Base-by-base conservation (phyloP, 352 stramenopile genomes). In the Globisporangium barbulae region DNA sequence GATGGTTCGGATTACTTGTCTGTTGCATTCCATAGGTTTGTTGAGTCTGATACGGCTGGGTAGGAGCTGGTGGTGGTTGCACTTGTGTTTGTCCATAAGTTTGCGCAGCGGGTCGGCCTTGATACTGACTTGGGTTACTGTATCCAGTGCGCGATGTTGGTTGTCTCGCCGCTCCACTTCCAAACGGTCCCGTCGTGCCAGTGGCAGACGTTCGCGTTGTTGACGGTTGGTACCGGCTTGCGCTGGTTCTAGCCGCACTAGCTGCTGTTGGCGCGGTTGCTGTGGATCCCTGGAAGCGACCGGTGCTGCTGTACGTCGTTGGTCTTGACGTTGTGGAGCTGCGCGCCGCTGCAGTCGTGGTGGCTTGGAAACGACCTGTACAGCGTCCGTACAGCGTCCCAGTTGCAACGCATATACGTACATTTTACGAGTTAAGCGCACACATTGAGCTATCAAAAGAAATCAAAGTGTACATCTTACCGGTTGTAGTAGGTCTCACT, bases 21-120 rank as follows among this genome's bases (percentile, higher is more conserved):
- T 42, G 22, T 13, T 35, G 37, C 30, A 15, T n/a, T 1, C 30
- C n/a, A 35, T 45, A 96, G 10, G 79, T 71, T 50, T 89, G 88
- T 7, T 44, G 33, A 39, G 41, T 42, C 31, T 48, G 61, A n/a
- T 68, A 69, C 2, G 70, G 64, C 64, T 73, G 70, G 19, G 59
- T 42, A 39, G 74, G 59, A 30, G 71, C 48, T 60, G 61, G 53
- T 21, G 65, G 66, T 17, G 73, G 69, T n/a, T 67, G 35, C 25
- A 17, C 19, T 30, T 25, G 42, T 15, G 55, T 8, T 44, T 22
- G 15, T 2, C 25, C 30, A 57, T 57, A 28, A 2, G 50, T 41
- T 42, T 50, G 49, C 30, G 55, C 58, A 53, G 50, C 13, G 30
- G 39, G 31, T 58, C 52, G 52, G 31, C n/a, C 31, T 9, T 58